Conservation (phyloP, 2,329 filamentous ascomycete species). For the Colletotrichum trifolii region DNA sequence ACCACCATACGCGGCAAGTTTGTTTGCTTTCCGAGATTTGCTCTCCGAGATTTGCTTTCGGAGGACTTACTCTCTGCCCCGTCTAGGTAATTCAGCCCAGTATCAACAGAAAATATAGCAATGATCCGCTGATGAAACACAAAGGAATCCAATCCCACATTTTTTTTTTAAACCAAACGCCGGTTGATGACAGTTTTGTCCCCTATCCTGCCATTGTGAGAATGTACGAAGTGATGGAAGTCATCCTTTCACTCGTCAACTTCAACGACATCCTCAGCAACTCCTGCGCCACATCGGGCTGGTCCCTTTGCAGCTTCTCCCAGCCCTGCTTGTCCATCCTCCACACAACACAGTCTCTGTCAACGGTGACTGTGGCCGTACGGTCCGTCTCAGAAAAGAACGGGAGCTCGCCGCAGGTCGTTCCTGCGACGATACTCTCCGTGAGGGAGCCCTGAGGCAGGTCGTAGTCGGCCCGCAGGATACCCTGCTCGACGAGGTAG, state of each 20-base stretch:
- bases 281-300: conserved; percentile 84
- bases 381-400: conserved; percentile 93
- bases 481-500: conserved; percentile 89
- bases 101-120: too few species aligned
- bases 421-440: conserved; percentile 92
- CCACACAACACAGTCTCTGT: conserved; percentile 87
- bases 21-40: too few species aligned
- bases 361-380: conserved; percentile 87
- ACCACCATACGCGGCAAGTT: too few species aligned
- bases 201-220: conserved; percentile 60
- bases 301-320: conserved; percentile 75
- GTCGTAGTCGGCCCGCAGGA: conserved; percentile 90
- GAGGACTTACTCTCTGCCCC: too few species aligned
- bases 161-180: conserved; percentile 15
- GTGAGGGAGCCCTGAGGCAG: conserved; percentile 89
- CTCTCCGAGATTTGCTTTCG: too few species aligned
- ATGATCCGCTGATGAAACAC: too few species aligned
- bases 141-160: not conserved
- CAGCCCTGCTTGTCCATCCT: conserved; percentile 78
- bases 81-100: too few species aligned
- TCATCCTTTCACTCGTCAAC: conserved; percentile 93
- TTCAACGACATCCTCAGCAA: conserved; percentile 89
- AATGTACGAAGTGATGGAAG: conserved; percentile 69
- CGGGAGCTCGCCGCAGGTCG: conserved; percentile 93
- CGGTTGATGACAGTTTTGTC: not conserved